Conservation (phyloP, 2,329 filamentous ascomycete species). For the Fusarium sp. region DNA sequence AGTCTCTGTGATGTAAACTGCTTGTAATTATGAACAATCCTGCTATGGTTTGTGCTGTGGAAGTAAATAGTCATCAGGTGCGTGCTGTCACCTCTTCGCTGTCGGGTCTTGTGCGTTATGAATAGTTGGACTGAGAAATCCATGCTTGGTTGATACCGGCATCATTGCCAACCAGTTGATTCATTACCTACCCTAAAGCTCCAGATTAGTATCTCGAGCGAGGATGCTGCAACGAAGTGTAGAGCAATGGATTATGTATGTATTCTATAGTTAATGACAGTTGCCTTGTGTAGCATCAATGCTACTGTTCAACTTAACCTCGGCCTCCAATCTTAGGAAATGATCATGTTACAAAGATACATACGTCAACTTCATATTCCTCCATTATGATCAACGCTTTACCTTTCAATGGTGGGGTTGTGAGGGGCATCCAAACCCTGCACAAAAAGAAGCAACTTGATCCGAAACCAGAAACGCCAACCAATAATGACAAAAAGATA, state of each 20-base stretch:
- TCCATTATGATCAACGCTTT: background rate
- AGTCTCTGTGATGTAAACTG: background rate
- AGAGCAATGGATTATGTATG: background rate
- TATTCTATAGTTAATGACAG: background rate
- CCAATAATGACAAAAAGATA: slow-evolving; percentile 20
- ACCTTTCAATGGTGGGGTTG: slow-evolving; percentile 6
- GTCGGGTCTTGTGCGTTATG: background rate
- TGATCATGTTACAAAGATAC: background rate
- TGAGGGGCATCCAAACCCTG: slow-evolving; percentile 10
- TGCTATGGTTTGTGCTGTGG: background rate
- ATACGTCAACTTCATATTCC: background rate
- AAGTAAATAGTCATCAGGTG: too few species aligned
- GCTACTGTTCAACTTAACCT: background rate
- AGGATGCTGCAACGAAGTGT: background rate
- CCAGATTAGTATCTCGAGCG: background rate
- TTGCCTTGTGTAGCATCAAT: background rate
- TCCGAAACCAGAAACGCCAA: background rate
- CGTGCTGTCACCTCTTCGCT: background rate
- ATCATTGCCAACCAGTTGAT: background rate
- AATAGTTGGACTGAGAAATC: background rate
- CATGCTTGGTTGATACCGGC: background rate
- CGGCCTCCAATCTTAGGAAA: background rate
- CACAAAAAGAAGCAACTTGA: background rate
- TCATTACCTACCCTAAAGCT: background rate
- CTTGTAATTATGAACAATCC: too few species aligned